Base-by-base conservation (phyloP, 2,329 filamentous ascomycete species). In the Fusarium bulbicola region DNA sequence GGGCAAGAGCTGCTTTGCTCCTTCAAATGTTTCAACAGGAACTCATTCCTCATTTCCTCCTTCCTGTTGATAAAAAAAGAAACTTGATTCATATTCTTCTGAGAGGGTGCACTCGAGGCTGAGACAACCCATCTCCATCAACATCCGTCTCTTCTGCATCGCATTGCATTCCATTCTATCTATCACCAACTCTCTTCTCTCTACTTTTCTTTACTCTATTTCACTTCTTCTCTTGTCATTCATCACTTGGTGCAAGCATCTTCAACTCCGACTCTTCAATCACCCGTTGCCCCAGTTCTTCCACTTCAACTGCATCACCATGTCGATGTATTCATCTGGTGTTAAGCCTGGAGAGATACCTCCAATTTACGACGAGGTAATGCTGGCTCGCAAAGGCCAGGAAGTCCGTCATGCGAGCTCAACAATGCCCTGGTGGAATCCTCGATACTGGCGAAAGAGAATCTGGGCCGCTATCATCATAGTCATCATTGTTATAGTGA, bases 371-470 rank as follows among this genome's bases (percentile, higher is more conserved):
- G 77, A 81, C 28, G 78, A 81, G 50, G 73, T 80, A 52, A 56
- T 75, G 54, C 70, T 79, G 24, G 50, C 68, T 40, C 63, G 72
- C 6, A 59, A 66, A 34, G 70, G 71, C 32, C 65, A 74, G 52
- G 68, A 68, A 63, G 30, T 76, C 26, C 75, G 70, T 7, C 75
- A 63, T 28, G 75, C 74, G 21, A 73, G 75, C 21, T 67, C 80
- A 11, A 74, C 69, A 34, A 79, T 77, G 67, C 79, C 81, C 13
- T 81, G 79, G 79, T 89, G 85, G 79, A 83, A 90, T 68, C 85
- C 86, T 1, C 82, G 82, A 56, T 83, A 83, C 52, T 92, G 89
- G 90, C 81, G 85, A 45, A 85, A 86, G 76, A 85, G 84, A 65
- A 83, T 81, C 16, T 91, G 86, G 86, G 76, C 87, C 11, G 83